phyloP scores from a whole-genome alignment of 768 basidiomycete genomes.

The Filobasidium wieringae region DNA sequence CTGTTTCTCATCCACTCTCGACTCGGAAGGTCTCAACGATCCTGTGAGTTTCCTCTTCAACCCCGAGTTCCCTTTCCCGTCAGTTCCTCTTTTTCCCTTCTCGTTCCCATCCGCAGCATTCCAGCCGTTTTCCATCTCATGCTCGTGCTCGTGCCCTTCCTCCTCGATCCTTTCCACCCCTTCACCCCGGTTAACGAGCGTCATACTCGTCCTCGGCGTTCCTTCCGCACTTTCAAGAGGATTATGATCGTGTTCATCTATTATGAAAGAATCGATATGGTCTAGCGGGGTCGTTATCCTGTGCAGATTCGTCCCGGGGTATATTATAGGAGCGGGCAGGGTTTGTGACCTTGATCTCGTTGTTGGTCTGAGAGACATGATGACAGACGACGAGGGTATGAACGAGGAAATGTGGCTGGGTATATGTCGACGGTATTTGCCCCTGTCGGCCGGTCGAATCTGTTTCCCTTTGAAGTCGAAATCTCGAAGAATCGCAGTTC shows the following conservation, averaged over 20 bases:
- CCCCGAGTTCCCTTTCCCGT: not conserved
- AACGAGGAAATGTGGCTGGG: too few relatives aligned
- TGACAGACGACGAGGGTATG: too few relatives aligned
- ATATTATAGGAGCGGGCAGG: not conserved
- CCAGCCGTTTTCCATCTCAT: not conserved
- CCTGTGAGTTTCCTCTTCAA: not conserved
- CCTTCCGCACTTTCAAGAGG: not conserved
- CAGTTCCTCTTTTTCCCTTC: not conserved
- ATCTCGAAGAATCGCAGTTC: too few relatives aligned
- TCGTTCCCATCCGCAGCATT: not conserved
- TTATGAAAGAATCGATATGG: slow-evolving; percentile 2
- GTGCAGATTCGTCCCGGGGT: not conserved
- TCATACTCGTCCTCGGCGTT: not conserved
- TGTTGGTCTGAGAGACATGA: too few relatives aligned
- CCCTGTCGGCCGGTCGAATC: too few relatives aligned
- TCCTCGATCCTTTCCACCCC: not conserved
- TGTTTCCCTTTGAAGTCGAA: too few relatives aligned
- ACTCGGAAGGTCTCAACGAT: not conserved
- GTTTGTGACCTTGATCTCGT: not conserved
- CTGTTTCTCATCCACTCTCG: not conserved
- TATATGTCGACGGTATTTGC: too few relatives aligned
- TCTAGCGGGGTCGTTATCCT: slow-evolving; percentile 8
- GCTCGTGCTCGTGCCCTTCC: not conserved
- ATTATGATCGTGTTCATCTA: slow-evolving; percentile 10
- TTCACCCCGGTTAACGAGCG: not conserved